Evolutionary conservation across 2,329 filamentous ascomycete species (phyloP), one percentile per base, ranked within the genome.

Genomic region (Calonectria multiphialidica): DNA sequence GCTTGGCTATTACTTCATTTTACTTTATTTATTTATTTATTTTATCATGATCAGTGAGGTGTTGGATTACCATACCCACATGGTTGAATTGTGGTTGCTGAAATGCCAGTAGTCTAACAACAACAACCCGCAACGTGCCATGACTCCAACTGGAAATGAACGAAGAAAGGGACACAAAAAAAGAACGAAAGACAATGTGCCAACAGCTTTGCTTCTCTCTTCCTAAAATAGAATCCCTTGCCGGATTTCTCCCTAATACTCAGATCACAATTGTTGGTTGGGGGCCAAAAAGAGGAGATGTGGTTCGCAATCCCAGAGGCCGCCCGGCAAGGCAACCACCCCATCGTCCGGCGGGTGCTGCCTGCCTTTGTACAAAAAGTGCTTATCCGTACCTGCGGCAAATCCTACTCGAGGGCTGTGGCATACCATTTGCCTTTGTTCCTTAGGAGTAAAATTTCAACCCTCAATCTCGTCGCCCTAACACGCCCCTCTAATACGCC

Each of bases 291-390:
- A 18, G 3, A 40, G 23, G 3, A 40, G 37, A 68, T 63, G 68
- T 75, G 44, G 35, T 40, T 15, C 67, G 66, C 70, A 61, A 33
- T 40, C 18, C 30, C 30, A 45, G 72, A 75, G 71, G 73, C 73
- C 73, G 73, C 73, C 70, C 33, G n/a, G 21, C 57, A 68, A 75
- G 73, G 73, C 73, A 75, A 63, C 73, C 61, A 40, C 50, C 15
- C 63, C 21, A 21, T 72, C 50, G 63, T 70, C 63, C 49, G 55
- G 25, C 55, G 42, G 44, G 30, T 66, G 50, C 50, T 67, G 61
- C 69, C 68, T 73, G 66, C 59, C 49, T 6, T 63, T 65, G 64
- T 55, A 70, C 44, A 47, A 47, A 68, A 69, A 59, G 61, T 67
- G 21, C 69, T 42, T 44, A 30, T 45, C 21, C 37, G 67, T 64